Evolutionary conservation across 1,284 basidiomycete genomes (phyloP).

Genomic region (Takashimella koratensis): DNA sequence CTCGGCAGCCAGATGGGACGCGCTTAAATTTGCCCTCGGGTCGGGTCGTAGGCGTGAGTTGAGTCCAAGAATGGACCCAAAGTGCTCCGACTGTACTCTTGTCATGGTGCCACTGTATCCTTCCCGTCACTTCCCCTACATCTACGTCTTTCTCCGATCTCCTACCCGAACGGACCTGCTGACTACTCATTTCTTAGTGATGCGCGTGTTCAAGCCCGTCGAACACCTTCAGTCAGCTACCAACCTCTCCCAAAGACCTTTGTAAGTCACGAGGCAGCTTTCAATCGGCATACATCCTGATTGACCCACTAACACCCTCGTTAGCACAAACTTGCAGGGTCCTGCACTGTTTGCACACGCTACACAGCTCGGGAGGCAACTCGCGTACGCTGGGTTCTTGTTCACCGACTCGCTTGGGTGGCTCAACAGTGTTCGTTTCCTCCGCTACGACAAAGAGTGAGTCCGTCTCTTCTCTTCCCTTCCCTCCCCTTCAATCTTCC

Average conservation of each 20-base stretch:
- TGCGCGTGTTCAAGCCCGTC: constrained; percentile 88
- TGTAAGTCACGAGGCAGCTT: constrained; percentile 31
- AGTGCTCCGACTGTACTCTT: too few relatives aligned
- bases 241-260: constrained; percentile 60
- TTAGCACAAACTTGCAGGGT: constrained; percentile 35
- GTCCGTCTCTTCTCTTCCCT: constrained; percentile 12
- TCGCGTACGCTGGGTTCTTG: constrained; percentile 89
- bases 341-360: constrained; percentile 66
- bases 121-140: too few relatives aligned
- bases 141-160: too few relatives aligned
- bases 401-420: constrained; percentile 76
- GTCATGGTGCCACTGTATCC: background rate
- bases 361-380: constrained; percentile 76
- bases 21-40: constrained; percentile 73
- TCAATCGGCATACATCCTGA: too few relatives aligned
- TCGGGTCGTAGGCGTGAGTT: constrained; percentile 74
- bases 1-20: constrained; percentile 68
- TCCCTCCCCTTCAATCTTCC: too few relatives aligned
- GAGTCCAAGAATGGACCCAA: too few relatives aligned
- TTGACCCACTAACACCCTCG: background rate
- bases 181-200: constrained; percentile 56
- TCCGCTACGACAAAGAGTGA: constrained; percentile 54
- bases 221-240: constrained; percentile 93
- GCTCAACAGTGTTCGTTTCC: constrained; percentile 72
- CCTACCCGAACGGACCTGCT: background rate